These are phyloP conservation scores for Lumnitzera racemosa DNA, from an alignment of 345 rosid genomes.

Conservation along the genomic window DNA sequence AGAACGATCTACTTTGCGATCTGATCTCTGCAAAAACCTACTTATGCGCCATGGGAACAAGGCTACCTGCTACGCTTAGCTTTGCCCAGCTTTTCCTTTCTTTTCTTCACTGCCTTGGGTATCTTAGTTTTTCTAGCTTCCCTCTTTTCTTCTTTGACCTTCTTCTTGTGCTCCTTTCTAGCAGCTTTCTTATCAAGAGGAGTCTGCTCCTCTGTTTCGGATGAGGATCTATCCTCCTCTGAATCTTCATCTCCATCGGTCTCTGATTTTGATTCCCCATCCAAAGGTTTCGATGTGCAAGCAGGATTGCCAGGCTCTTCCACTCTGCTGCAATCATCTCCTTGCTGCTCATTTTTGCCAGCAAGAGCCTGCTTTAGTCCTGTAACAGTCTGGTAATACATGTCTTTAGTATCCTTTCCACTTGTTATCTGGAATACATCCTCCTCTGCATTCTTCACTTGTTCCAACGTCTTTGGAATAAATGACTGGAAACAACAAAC, in stretches of 20 bases:
- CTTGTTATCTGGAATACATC: conserved; percentile 67
- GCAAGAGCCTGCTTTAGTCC: conserved; percentile 74
- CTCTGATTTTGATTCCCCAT: conserved; percentile 17
- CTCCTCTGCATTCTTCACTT: conserved; percentile 65
- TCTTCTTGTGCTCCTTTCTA: conserved; percentile 93
- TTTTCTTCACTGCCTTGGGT: conserved; percentile 86
- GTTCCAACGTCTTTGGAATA: conserved; percentile 79
- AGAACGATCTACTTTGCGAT: no score
- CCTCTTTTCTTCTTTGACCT: conserved; percentile 90
- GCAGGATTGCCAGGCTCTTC: conserved; percentile 10
- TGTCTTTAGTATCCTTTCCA: conserved; percentile 68
- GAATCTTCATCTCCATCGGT: conserved; percentile 35
- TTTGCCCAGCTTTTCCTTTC: conserved; percentile 77
- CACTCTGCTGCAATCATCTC: conserved; percentile 13
- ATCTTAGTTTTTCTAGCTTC: conserved; percentile 79
- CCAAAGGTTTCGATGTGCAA: conserved; percentile 8
- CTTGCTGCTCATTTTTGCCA: conserved; percentile 12
- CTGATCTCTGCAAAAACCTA: no score
- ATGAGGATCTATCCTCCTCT: conserved; percentile 17
- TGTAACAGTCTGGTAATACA: conserved; percentile 74
- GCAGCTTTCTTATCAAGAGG: conserved; percentile 64
- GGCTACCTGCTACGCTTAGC: conserved; percentile 55
- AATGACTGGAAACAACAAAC: conserved; percentile 37
- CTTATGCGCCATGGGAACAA: neutral
- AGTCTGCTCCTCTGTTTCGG: conserved; percentile 16